phyloP scores from a whole-genome alignment of 2,329 filamentous ascomycete species.

The Beauveria scarabaeidicola region DNA sequence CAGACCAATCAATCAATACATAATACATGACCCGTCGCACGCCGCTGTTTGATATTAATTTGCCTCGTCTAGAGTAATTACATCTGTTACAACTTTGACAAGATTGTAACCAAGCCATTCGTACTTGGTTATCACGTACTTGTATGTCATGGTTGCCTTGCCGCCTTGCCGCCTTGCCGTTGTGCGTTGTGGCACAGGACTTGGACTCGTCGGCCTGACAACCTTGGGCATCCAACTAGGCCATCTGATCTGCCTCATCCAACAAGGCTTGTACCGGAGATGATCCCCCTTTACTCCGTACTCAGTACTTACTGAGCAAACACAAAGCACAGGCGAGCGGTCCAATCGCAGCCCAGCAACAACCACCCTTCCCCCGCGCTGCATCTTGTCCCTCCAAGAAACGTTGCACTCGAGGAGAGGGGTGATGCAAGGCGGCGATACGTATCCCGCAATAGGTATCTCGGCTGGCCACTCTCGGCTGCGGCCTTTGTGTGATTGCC shows the following conservation, averaged over 20 bases:
- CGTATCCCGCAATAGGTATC: constrained; percentile 8
- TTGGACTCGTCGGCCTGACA: neutral
- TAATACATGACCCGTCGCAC: neutral
- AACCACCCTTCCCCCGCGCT: neutral
- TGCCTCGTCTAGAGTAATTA: neutral
- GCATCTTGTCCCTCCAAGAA: constrained; percentile 3
- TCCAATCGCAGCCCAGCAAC: neutral
- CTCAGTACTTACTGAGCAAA: neutral
- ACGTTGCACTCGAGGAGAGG: constrained; percentile 5
- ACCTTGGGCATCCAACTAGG: neutral
- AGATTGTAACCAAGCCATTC: neutral
- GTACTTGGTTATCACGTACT: no score
- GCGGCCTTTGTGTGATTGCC: neutral
- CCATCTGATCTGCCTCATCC: constrained; percentile 6
- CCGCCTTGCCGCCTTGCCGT: neutral
- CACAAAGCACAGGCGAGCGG: neutral
- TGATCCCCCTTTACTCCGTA: no score
- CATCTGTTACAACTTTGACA: neutral
- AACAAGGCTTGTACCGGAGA: neutral
- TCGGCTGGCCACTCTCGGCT: neutral
- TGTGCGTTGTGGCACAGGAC: neutral
- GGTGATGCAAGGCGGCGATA: neutral
- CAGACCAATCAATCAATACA: neutral
- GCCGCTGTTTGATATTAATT: neutral
- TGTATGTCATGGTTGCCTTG: neutral